Percentiles rank a stretch among this genome's conserved stretches.
These are phyloP conservation scores for Dunaliella primolecta DNA, from an alignment of 139 green algal species.

Conservation along the genomic window DNA sequence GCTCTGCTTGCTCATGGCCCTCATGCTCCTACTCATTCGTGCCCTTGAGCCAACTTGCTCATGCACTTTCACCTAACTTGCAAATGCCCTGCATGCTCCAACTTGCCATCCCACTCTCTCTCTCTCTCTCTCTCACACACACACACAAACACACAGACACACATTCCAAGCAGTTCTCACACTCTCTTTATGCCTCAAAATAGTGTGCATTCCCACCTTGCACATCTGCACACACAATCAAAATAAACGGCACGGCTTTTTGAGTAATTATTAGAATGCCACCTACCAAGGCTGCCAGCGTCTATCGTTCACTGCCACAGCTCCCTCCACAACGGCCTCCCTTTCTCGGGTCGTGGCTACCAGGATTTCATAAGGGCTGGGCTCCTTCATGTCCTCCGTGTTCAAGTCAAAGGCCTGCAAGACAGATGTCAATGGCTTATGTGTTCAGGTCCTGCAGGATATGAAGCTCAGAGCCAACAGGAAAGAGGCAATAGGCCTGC, in stretches of 20 bases:
- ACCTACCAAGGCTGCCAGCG: background rate
- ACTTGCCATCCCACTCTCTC: too few species aligned
- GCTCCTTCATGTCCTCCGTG: background rate
- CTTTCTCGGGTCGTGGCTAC: background rate
- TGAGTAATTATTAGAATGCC: background rate
- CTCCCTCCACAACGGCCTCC: background rate
- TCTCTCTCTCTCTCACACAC: too few species aligned
- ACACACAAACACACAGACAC: too few species aligned
- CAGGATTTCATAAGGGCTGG: background rate
- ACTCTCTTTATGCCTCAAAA: background rate
- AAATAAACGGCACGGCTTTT: background rate
- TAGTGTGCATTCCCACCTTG: background rate
- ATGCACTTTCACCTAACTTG: too few species aligned
- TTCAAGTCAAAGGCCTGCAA: background rate
- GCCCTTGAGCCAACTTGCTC: too few species aligned
- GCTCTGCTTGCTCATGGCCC: too few species aligned
- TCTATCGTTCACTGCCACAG: background rate
- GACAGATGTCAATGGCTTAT: too few species aligned
- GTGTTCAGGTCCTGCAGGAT: too few species aligned
- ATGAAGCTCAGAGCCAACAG: too few species aligned
- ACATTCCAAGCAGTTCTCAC: background rate
- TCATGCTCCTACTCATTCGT: too few species aligned
- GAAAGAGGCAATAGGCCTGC: too few species aligned
- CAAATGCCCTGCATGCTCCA: too few species aligned
- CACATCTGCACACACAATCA: background rate